A percentile compares a stretch with the other conserved stretches of the same genome.
These are phyloP conservation scores for Kalanchoe fedtschenkoi DNA, from an alignment of 164 flowering plant species.

Conservation along the genomic window DNA sequence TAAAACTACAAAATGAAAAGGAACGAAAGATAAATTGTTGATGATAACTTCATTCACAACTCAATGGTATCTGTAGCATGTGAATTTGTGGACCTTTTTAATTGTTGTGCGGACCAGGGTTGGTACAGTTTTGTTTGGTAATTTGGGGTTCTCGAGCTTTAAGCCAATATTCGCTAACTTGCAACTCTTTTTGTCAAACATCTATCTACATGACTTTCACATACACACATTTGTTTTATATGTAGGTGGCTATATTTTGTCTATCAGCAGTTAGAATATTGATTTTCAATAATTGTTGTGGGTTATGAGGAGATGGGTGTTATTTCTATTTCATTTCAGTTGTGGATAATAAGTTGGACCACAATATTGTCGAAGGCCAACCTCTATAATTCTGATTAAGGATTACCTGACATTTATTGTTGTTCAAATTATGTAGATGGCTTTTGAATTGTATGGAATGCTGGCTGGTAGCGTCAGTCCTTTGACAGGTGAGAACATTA, in stretches of 20 bases:
- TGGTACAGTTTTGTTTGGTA: background rate
- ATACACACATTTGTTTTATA: no score
- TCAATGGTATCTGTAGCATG: background rate
- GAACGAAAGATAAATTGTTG: no score
- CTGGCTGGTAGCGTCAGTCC: slow-evolving; percentile 92
- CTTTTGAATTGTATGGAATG: slow-evolving; percentile 89
- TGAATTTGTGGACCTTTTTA: background rate
- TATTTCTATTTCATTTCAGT: no score
- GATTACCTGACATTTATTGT: background rate
- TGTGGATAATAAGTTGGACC: no score
- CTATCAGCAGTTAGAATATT: no score
- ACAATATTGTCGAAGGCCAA: no score
- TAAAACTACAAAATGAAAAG: no score
- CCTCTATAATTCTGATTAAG: no score
- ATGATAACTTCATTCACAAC: no score
- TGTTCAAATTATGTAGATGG: slow-evolving; percentile 42
- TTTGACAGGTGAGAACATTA: slow-evolving; percentile 78
- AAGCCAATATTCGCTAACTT: background rate
- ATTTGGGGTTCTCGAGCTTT: background rate
- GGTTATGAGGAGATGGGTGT: no score
- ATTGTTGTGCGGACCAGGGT: background rate
- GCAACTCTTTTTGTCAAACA: background rate
- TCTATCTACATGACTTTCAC: background rate
- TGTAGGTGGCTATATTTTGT: no score
- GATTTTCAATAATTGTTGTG: no score